These are phyloP conservation scores for Russula dissimulans DNA, from an alignment of 768 basidiomycete species.

Conservation along the genomic window DNA sequence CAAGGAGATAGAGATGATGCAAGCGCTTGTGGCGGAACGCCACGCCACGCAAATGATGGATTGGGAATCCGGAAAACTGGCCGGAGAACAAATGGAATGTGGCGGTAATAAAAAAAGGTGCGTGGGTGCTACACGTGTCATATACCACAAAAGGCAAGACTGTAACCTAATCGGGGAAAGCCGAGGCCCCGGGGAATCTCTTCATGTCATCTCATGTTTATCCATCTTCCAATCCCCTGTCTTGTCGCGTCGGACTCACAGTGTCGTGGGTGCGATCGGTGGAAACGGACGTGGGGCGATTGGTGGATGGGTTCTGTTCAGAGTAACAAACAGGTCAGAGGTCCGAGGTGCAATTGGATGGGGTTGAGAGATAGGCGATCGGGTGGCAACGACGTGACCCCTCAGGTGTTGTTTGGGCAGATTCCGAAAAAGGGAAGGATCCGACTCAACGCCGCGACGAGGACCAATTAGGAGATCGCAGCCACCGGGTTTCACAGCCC, in stretches of 20 bases:
- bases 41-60: constrained; percentile 8
- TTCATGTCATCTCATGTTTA: too few relatives aligned
- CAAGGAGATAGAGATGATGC: constrained; percentile 2
- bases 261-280: too few relatives aligned
- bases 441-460: constrained; percentile 26
- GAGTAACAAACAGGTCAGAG: too few relatives aligned
- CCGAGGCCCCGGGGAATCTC: background rate
- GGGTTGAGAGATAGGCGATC: constrained; percentile 6
- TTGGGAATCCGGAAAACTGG: background rate
- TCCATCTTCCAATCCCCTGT: background rate
- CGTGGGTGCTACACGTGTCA: constrained; percentile 3
- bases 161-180: constrained; percentile 18
- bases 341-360: too few relatives aligned
- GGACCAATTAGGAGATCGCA: constrained; percentile 10
- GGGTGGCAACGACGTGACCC: constrained; percentile 14
- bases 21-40: constrained; percentile 14
- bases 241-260: too few relatives aligned
- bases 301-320: too few relatives aligned
- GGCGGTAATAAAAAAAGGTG: background rate
- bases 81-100: background rate
- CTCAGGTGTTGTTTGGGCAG: constrained; percentile 10
- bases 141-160: constrained; percentile 14
- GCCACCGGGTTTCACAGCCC: constrained; percentile 13
- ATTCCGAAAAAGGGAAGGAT: constrained; percentile 22
- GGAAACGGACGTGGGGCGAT: too few relatives aligned